phyloP scores from a whole-genome alignment of 1,284 basidiomycete species.

The Cryptococcus sp. region DNA sequence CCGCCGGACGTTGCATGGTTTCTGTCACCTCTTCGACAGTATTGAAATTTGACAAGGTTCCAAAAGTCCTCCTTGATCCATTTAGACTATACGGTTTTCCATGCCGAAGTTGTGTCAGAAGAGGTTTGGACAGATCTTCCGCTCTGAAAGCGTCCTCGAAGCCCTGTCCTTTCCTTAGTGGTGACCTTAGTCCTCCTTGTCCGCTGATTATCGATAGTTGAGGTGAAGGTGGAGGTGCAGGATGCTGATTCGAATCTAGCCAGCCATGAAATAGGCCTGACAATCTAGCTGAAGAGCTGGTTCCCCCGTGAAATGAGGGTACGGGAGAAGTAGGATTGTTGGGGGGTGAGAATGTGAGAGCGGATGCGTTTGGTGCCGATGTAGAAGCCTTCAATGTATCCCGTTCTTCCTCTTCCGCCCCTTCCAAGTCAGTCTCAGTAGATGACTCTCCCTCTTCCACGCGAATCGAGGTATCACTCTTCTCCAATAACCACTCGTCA shows the following conservation, averaged over 20 bases:
- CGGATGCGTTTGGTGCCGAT: constrained; percentile 3
- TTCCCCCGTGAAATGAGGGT: background rate
- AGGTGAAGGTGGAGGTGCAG: constrained; percentile 20
- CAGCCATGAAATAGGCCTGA: constrained; percentile 23
- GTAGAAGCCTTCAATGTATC: constrained; percentile 18
- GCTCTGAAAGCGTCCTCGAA: background rate
- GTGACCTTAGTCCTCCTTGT: background rate
- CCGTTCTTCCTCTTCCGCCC: constrained; percentile 4
- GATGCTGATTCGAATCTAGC: constrained; percentile 17
- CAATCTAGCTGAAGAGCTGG: constrained; percentile 6
- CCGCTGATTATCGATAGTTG: constrained; percentile 5
- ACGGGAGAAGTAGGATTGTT: background rate
- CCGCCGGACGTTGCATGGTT: background rate
- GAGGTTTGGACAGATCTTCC: background rate
- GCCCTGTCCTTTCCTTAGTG: background rate
- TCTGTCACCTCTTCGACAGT: too few species aligned
- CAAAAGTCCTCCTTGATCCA: background rate
- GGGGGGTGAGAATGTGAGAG: background rate
- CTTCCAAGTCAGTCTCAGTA: background rate
- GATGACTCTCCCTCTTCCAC: background rate
- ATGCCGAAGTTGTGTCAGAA: background rate
- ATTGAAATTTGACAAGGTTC: too few species aligned
- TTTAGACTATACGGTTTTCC: background rate
- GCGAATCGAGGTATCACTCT: background rate
- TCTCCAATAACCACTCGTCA: constrained; percentile 20